phyloP scores from a whole-genome alignment of 192 early-diverging fungal genomes.

The Rhizoclosmatium sp. region DNA sequence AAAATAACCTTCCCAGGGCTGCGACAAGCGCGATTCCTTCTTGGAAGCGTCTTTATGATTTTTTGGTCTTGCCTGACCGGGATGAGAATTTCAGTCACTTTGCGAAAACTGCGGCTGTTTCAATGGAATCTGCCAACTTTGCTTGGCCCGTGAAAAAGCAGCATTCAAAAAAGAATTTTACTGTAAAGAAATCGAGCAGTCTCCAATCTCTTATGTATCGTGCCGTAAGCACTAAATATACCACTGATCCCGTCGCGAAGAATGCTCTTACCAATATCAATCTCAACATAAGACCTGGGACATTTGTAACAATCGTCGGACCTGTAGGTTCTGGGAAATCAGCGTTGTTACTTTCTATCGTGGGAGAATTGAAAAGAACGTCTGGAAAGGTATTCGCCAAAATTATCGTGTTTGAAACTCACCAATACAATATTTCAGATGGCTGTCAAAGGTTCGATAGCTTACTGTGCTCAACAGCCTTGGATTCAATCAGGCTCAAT shows the following conservation, averaged over 20 bases:
- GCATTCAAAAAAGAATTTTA: no score
- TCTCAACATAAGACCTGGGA: conserved; percentile 45
- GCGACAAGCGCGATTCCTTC: conserved; percentile 16
- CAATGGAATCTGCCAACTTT: conserved; percentile 13
- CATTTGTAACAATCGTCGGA: conserved; percentile 78
- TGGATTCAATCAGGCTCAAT: conserved; percentile 55
- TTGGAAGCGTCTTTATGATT: conserved; percentile 37
- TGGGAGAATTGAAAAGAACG: conserved; percentile 75
- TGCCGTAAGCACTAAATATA: background rate
- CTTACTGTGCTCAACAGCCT: conserved; percentile 52
- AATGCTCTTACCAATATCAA: conserved; percentile 32
- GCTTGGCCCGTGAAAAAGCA: conserved; percentile 1
- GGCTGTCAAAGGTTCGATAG: conserved; percentile 37
- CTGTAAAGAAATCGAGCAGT: no score
- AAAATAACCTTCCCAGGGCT: background rate
- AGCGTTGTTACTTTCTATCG: conserved; percentile 74
- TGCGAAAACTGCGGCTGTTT: conserved; percentile 2
- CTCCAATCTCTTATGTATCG: no score
- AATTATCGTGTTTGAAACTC: background rate
- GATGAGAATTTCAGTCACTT: background rate
- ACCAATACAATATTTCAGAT: background rate
- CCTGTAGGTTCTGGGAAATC: conserved; percentile 82
- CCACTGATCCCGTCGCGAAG: background rate
- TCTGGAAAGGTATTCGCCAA: conserved; percentile 41
- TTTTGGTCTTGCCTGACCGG: conserved; percentile 26